Evolutionary conservation across 306 rosid species (phyloP).

Genomic region (Cicer bijugum): DNA sequence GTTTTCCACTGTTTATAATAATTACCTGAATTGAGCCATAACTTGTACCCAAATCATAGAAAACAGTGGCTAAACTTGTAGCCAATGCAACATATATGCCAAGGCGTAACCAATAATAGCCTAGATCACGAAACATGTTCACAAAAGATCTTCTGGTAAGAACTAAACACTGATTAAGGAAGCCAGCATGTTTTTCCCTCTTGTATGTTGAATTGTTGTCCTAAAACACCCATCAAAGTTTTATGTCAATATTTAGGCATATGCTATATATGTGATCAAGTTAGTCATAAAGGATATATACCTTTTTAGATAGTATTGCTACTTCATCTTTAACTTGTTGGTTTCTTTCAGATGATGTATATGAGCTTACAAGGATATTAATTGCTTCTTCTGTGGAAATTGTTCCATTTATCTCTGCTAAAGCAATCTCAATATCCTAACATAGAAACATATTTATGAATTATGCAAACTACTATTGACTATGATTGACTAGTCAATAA

Average conservation of each 20-base stretch:
- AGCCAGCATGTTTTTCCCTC: slow-evolving; percentile 58
- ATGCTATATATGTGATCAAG: too few species aligned
- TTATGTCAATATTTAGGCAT: neutral
- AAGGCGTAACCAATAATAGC: slow-evolving; percentile 79
- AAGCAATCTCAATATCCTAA: slow-evolving; percentile 54
- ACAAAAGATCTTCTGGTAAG: slow-evolving; percentile 64
- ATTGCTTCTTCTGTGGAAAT: slow-evolving; percentile 47
- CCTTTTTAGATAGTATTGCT: slow-evolving; percentile 37
- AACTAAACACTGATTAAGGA: slow-evolving; percentile 56
- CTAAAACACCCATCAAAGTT: slow-evolving; percentile 40
- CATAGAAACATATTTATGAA: neutral
- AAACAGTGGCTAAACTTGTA: slow-evolving; percentile 55
- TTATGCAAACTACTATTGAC: neutral
- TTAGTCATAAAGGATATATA: slow-evolving; percentile 4
- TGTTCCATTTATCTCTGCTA: slow-evolving; percentile 12
- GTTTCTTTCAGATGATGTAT: slow-evolving; percentile 44
- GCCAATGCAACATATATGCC: slow-evolving; percentile 51
- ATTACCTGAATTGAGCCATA: slow-evolving; percentile 58
- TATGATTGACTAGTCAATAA: neutral
- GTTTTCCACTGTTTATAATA: neutral
- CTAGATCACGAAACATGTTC: slow-evolving; percentile 71
- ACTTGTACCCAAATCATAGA: slow-evolving; percentile 44
- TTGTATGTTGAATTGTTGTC: slow-evolving; percentile 40
- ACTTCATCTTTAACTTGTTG: slow-evolving; percentile 44
- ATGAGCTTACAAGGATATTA: slow-evolving; percentile 40